These are phyloP conservation scores for Colletotrichum ledebouriae DNA, from an alignment of 2,329 filamentous ascomycete species.

Conservation along the genomic window DNA sequence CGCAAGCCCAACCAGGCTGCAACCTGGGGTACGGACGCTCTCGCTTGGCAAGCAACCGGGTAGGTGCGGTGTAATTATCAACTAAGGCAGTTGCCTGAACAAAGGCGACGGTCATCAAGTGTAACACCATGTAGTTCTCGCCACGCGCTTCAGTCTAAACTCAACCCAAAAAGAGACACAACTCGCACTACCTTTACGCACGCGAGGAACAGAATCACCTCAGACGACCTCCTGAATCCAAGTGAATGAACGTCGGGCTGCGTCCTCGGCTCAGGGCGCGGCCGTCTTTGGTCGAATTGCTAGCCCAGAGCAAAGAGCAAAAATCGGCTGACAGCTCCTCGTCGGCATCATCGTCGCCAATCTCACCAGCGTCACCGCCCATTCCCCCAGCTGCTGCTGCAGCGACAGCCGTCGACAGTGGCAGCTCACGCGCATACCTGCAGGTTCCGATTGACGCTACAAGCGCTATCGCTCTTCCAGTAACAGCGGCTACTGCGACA, in stretches of 20 bases:
- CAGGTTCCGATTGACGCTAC: conserved; percentile 44
- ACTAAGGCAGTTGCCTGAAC: conserved; percentile 8
- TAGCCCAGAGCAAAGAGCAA: conserved; percentile 52
- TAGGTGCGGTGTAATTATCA: conserved; percentile 11
- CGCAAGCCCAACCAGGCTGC: conserved; percentile 5
- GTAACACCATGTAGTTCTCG: conserved; percentile 10
- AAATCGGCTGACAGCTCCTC: conserved; percentile 44
- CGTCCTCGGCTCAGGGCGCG: conserved; percentile 64
- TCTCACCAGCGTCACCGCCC: conserved; percentile 39
- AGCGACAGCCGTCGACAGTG: conserved; percentile 40
- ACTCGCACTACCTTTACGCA: neutral
- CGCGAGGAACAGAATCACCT: neutral
- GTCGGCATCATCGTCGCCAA: conserved; percentile 9
- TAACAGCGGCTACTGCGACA: conserved; percentile 48
- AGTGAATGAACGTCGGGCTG: conserved; percentile 66
- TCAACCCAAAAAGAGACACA: neutral
- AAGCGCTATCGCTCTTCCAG: conserved; percentile 44
- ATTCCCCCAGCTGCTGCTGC: conserved; percentile 33
- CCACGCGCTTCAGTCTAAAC: neutral
- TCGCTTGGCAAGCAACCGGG: conserved; percentile 16
- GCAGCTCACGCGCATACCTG: conserved; percentile 42
- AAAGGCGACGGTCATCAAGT: conserved; percentile 12
- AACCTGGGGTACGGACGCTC: conserved; percentile 10
- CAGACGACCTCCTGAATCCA: neutral
- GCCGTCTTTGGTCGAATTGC: conserved; percentile 67